phyloP scores from a whole-genome alignment of 2,329 filamentous ascomycete genomes.

The Thielaviopsis punctulata region DNA sequence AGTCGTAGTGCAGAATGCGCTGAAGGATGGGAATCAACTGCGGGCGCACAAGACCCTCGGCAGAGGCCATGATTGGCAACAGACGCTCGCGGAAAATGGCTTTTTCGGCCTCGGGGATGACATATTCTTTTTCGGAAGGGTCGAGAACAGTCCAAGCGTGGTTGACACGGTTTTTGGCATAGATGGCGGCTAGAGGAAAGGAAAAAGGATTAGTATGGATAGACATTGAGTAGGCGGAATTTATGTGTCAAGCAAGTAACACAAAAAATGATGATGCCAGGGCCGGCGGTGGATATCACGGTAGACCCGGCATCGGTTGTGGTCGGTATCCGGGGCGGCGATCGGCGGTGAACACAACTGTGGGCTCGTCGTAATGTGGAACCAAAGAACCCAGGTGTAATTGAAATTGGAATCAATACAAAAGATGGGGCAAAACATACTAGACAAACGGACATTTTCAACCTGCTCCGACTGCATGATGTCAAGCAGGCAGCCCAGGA shows the following conservation, averaged over 20 bases:
- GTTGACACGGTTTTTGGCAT: conserved; percentile 93
- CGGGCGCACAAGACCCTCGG: conserved; percentile 65
- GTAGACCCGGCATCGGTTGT: neutral
- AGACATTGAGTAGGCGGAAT: neutral
- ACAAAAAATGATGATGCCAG: neutral
- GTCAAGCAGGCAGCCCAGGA: conserved; percentile 77
- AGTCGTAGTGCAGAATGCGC: conserved; percentile 91
- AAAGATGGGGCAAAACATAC: conserved; percentile 37
- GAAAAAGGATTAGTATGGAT: conserved; percentile 3
- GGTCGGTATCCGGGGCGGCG: neutral
- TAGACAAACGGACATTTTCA: conserved; percentile 66
- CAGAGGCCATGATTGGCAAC: conserved; percentile 71
- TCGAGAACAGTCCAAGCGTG: conserved; percentile 74
- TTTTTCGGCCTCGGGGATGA: conserved; percentile 82
- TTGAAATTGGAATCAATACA: conserved; percentile 11
- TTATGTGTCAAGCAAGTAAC: neutral
- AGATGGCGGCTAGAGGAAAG: conserved; percentile 59
- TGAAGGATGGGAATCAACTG: conserved; percentile 90
- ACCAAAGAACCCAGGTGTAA: conserved; percentile 15
- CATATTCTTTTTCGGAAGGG: conserved; percentile 47
- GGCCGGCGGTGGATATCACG: neutral
- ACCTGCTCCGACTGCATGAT: conserved; percentile 83
- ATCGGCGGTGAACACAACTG: neutral
- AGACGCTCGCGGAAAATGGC: conserved; percentile 70
- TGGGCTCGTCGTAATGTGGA: neutral